These are phyloP conservation scores for Phoma sp. DNA, from an alignment of 2,329 filamentous ascomycete species.

Conservation along the genomic window DNA sequence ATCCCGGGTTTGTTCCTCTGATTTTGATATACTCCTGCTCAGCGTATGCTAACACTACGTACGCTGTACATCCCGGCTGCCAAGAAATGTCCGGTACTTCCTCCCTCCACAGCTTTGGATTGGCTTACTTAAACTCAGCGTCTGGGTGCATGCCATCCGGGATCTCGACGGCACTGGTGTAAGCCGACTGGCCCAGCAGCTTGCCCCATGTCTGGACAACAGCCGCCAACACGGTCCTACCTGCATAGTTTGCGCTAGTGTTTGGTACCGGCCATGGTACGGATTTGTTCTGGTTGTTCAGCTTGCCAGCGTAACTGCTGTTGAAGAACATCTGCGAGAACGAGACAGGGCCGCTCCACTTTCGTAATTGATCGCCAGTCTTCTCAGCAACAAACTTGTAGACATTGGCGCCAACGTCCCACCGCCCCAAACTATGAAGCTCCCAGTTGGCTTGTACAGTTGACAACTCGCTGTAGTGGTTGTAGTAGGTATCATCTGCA, in stretches of 20 bases:
- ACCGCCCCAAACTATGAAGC: constrained; percentile 53
- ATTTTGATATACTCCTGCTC: too few relatives aligned
- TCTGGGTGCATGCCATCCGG: constrained; percentile 44
- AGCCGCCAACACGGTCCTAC: constrained; percentile 33
- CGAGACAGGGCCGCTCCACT: constrained; percentile 34
- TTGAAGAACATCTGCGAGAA: constrained; percentile 43
- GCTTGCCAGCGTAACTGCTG: constrained; percentile 38
- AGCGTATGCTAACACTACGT: too few relatives aligned
- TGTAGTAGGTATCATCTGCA: constrained; percentile 64
- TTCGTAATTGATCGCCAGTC: constrained; percentile 33
- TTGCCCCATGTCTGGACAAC: constrained; percentile 35
- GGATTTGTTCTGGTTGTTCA: constrained; percentile 37
- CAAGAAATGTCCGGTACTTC: neutral
- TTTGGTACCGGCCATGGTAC: constrained; percentile 41
- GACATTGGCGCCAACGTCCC: constrained; percentile 56
- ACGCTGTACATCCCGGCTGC: too few relatives aligned
- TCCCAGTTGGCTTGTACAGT: constrained; percentile 56
- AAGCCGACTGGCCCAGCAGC: constrained; percentile 28
- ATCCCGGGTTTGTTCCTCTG: too few relatives aligned
- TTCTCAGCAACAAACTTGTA: constrained; percentile 44
- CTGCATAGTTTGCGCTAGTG: constrained; percentile 30
- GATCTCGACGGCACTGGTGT: constrained; percentile 40
- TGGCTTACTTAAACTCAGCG: constrained; percentile 32
- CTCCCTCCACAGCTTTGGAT: neutral
- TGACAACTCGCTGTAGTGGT: constrained; percentile 55